Evolutionary conservation across 73 alveolate genomes (phyloP).

Genomic region (Uronychia binucleata): DNA sequence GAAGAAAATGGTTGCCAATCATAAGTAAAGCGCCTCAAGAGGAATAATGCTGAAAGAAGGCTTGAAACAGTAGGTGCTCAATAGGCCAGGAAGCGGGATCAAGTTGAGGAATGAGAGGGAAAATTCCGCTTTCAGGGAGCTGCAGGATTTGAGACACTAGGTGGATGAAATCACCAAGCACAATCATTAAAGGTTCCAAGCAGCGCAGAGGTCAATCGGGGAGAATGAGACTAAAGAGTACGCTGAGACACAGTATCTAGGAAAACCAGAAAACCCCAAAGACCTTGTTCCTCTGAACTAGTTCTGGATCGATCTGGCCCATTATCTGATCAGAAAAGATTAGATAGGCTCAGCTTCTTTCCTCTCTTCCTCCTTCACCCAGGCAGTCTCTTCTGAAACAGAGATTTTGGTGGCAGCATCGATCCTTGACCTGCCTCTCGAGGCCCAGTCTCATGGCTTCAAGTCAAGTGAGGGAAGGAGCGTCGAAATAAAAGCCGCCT

Average conservation of each 20-base stretch:
- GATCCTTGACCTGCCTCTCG: conserved; percentile 80
- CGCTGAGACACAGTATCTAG: conserved; percentile 82
- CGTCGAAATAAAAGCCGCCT: conserved; percentile 61
- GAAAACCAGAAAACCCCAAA: background rate
- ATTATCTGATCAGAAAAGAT: conserved; percentile 51
- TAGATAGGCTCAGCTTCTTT: background rate
- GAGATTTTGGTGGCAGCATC: conserved; percentile 66
- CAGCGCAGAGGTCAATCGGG: too few relatives aligned
- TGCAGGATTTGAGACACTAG: too few relatives aligned
- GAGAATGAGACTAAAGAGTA: conserved; percentile 89
- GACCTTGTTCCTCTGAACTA: conserved; percentile 39
- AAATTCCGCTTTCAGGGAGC: too few relatives aligned
- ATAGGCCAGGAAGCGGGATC: too few relatives aligned
- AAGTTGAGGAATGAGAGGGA: too few relatives aligned
- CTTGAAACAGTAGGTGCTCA: too few relatives aligned
- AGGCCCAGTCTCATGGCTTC: conserved; percentile 70
- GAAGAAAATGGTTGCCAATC: too few relatives aligned
- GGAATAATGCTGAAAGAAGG: too few relatives aligned
- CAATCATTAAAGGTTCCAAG: too few relatives aligned
- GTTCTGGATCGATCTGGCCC: conserved; percentile 88
- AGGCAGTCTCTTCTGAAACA: conserved; percentile 9
- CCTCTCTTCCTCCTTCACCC: conserved; percentile 3
- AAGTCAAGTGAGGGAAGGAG: conserved; percentile 72
- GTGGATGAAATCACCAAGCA: too few relatives aligned
- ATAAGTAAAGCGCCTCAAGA: too few relatives aligned